Evolutionary conservation across 495 filamentous ascomycete genomes (phyloP).

Genomic region (Cryomyces antarcticus): DNA sequence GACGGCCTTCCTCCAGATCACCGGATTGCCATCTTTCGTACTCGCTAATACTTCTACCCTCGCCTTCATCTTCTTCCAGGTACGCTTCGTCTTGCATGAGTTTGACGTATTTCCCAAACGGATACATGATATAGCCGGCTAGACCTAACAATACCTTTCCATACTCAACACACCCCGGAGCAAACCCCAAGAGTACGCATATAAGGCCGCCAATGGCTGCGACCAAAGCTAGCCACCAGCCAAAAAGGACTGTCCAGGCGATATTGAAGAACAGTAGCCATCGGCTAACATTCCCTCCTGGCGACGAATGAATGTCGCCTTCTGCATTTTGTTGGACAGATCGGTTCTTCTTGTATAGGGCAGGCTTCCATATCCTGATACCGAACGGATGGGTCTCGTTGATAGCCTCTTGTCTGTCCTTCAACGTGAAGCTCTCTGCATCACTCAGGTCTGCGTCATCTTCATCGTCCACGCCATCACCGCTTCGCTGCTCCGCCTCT

Average conservation of each 20-base stretch:
- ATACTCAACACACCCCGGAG: constrained; percentile 65
- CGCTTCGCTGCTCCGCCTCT: constrained; percentile 13
- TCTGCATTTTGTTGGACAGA: constrained; percentile 94
- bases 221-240: constrained; percentile 87
- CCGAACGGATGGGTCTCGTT: constrained; percentile 98
- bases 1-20: constrained; percentile 80
- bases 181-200: constrained; percentile 64
- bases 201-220: constrained; percentile 49
- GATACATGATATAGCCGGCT: constrained; percentile 75
- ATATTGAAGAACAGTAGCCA: constrained; percentile 75
- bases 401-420: constrained; percentile 93
- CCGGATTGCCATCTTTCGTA: constrained; percentile 99
- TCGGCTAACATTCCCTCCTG: constrained; percentile 66
- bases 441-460: constrained; percentile 25
- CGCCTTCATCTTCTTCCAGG: constrained; percentile 89
- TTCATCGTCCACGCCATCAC: constrained; percentile 42
- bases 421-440: constrained; percentile 43
- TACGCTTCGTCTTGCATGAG: constrained; percentile 88
- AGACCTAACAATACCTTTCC: constrained; percentile 70
- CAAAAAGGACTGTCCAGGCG: constrained; percentile 79
- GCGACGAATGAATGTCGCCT: constrained; percentile 90
- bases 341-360: constrained; percentile 89
- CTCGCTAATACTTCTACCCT: constrained; percentile 96
- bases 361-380: constrained; percentile 97
- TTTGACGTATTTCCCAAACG: constrained; percentile 88